A percentile compares a stretch with the other conserved stretches of the same genome.
These are phyloP conservation scores for Lumnitzera racemosa DNA, from an alignment of 345 rosid species.

Conservation along the genomic window DNA sequence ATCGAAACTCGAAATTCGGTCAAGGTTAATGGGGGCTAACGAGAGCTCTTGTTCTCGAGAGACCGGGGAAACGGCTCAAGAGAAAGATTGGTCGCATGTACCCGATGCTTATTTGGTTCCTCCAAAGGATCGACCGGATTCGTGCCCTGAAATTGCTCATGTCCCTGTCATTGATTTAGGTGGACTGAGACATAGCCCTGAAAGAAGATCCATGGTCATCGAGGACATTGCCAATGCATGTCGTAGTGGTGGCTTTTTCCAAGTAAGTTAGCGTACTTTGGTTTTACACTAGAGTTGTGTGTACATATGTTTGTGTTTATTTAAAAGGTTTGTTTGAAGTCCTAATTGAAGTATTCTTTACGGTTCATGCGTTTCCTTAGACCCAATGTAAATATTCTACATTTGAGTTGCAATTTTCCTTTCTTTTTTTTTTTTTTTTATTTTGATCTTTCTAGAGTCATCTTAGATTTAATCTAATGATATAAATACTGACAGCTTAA, in stretches of 20 bases:
- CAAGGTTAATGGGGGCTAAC: background rate
- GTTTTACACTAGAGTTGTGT: no score
- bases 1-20: no score
- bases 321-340: no score
- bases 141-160: slow-evolving; percentile 10
- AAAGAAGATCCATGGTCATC: slow-evolving; percentile 24
- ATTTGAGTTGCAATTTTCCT: no score
- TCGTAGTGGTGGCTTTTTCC: slow-evolving; percentile 41
- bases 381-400: no score
- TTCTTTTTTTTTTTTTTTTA: no score
- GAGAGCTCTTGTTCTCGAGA: background rate
- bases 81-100: slow-evolving; percentile 29
- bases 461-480: no score
- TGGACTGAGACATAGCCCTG: slow-evolving; percentile 20
- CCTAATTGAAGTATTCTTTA: no score
- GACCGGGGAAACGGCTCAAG: slow-evolving; percentile 28
- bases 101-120: slow-evolving; percentile 32
- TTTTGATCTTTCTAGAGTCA: no score
- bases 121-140: slow-evolving; percentile 14
- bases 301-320: no score
- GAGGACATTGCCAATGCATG: slow-evolving; percentile 38
- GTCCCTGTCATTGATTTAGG: slow-evolving; percentile 45
- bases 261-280: slow-evolving; percentile 19
- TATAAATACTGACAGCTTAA: no score
- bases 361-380: no score